Evolutionary conservation across 176 grass and related monocot genomes (phyloP), one percentile per base, ranked within the genome.

Genomic region (Carex myosuroides): DNA sequence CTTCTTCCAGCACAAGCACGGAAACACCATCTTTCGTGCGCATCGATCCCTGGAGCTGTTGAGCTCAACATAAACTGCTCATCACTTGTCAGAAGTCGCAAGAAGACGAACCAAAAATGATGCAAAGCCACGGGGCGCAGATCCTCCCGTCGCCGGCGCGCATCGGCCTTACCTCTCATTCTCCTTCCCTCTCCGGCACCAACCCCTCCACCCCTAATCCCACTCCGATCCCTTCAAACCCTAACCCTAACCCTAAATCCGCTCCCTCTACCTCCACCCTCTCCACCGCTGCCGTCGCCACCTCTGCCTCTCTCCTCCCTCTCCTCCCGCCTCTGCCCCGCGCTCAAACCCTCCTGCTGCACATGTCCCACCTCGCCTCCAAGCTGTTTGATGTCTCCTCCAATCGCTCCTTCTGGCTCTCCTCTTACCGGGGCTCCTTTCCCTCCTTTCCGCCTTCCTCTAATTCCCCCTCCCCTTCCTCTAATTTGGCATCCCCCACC

Each of bases 321-420:
- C 93, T 99, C 80, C 89, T 99, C 20, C 93, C 96, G 17, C 93
- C 96, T 37, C 93, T 95, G 3, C 93, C 93, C 21, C 93, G 96
- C n/a, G 87, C 91, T 59, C 96, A 95, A 76, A 86, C 96, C 52
- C 88, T 99, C 80, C 88, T 99, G 60, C 88, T 89, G 59, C 89
- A 92, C 7, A 90, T 99, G 85, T 88, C 91, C 14, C 85, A 88
- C 53, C 88, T 95, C 35, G 89, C 93, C 13, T 89, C 96, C 80
- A 95, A 90, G 83, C 88, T 99, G 52, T 99, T 95, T 85, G 93
- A 99, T 64, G 63, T 92, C 33, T 95, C 96, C 41, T 86, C 96
- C 5, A 88, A 94, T 79, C 91, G 96, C 83, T 80, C 89, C 35
- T 32, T 86, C 29, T 99, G 96, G 96, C 83, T 99, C 80, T 79